Evolutionary conservation across 148 eudicot genomes (phyloP).

Genomic region (Agrostemma githago): DNA sequence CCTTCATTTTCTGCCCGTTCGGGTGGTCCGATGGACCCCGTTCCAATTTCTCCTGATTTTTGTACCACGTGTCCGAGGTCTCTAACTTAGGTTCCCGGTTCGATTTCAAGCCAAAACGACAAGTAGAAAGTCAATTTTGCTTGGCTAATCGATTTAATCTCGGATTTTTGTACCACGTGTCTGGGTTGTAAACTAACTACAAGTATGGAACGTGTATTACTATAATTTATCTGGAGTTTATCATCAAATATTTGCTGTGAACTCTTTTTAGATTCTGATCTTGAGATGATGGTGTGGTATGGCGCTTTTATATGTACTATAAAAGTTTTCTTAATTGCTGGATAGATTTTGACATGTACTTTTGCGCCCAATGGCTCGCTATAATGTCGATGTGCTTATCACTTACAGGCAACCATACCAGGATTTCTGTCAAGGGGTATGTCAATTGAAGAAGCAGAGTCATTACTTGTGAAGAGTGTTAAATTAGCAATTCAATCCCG

Average conservation of each 20-base stretch:
- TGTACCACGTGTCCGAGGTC: too few relatives aligned
- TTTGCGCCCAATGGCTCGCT: not conserved
- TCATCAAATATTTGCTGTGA: not conserved
- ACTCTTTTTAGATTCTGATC: not conserved
- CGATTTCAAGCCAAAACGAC: too few relatives aligned
- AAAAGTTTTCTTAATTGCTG: not conserved
- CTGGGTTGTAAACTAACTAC: too few relatives aligned
- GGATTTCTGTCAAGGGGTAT: slow-evolving; percentile 80
- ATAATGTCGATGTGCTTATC: not conserved
- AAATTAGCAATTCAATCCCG: slow-evolving; percentile 67
- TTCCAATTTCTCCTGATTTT: too few relatives aligned
- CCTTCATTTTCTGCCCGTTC: too few relatives aligned
- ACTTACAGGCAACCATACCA: slow-evolving; percentile 62
- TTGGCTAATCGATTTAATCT: too few relatives aligned
- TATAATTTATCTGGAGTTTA: not conserved
- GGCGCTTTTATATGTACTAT: not conserved
- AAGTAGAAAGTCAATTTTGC: too few relatives aligned
- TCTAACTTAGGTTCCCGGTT: too few relatives aligned
- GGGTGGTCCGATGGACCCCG: too few relatives aligned
- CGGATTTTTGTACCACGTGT: too few relatives aligned
- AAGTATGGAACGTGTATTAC: not conserved
- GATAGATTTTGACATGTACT: not conserved
- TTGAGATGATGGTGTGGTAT: not conserved
- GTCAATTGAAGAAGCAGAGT: slow-evolving; percentile 58
- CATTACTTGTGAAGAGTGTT: slow-evolving; percentile 59